Conservation (phyloP, 2,329 filamentous ascomycete species). For the Botrytis fabae region DNA sequence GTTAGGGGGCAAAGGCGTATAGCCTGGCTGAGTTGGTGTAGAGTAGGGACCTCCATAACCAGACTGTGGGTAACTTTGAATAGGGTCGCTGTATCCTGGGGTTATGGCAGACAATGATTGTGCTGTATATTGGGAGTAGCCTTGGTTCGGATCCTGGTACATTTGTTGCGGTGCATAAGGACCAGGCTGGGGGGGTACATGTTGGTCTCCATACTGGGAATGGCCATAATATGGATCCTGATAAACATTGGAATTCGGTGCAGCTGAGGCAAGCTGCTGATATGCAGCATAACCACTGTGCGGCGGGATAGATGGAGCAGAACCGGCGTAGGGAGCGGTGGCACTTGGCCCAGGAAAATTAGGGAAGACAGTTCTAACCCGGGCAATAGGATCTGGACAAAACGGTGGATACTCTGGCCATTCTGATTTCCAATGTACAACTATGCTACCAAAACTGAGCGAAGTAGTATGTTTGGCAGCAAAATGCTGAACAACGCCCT, state of each 20-base stretch:
- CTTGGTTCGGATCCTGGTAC: slow-evolving; percentile 34
- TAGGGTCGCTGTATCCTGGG: slow-evolving; percentile 31
- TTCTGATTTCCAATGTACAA: slow-evolving; percentile 77
- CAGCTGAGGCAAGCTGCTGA: slow-evolving; percentile 33
- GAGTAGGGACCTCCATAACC: slow-evolving; percentile 34
- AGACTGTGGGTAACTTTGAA: slow-evolving; percentile 36
- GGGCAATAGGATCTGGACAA: slow-evolving; percentile 55
- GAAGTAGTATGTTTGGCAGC: slow-evolving; percentile 75
- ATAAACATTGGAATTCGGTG: slow-evolving; percentile 35
- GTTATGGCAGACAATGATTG: slow-evolving; percentile 30
- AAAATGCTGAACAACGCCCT: slow-evolving; percentile 79
- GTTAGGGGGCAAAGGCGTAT: slow-evolving; percentile 27
- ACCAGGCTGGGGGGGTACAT: slow-evolving; percentile 38
- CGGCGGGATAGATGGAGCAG: slow-evolving; percentile 36
- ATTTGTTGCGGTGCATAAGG: slow-evolving; percentile 36
- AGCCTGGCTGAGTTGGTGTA: slow-evolving; percentile 28
- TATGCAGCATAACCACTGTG: slow-evolving; percentile 42
- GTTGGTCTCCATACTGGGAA: slow-evolving; percentile 41
- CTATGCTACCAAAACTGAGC: slow-evolving; percentile 69
- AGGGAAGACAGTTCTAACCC: slow-evolving; percentile 39
- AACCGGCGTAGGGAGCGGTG: slow-evolving; percentile 40
- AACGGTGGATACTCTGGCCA: slow-evolving; percentile 80
- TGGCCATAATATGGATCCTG: slow-evolving; percentile 41
- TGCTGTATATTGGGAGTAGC: slow-evolving; percentile 32
- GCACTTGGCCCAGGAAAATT: slow-evolving; percentile 40